These are phyloP conservation scores for Gossypium sturtianum DNA, from an alignment of 345 rosid species.

Conservation along the genomic window DNA sequence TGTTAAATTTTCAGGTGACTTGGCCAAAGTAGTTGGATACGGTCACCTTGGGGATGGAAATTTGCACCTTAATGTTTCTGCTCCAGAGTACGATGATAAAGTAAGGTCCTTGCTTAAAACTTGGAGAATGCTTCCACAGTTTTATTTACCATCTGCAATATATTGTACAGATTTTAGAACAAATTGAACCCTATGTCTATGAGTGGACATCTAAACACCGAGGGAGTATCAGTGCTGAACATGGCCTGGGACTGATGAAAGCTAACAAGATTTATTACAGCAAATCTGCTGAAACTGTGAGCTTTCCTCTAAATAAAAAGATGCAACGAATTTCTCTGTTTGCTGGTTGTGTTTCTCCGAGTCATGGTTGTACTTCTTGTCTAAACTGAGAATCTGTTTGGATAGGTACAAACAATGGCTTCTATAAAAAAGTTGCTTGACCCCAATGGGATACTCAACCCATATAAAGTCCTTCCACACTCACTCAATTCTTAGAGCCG, in stretches of 20 bases:
- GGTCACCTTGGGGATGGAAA: constrained; percentile 98
- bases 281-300: constrained; percentile 70
- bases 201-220: constrained; percentile 89
- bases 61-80: constrained; percentile 85
- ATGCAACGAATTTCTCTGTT: background rate
- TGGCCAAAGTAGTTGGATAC: constrained; percentile 69
- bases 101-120: constrained; percentile 28
- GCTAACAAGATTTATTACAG: constrained; percentile 77
- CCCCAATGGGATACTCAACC: constrained; percentile 78
- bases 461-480: constrained; percentile 79
- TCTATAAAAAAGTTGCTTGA: constrained; percentile 74
- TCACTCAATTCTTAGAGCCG: constrained; percentile 21
- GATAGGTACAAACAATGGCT: constrained; percentile 70
- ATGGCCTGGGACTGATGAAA: constrained; percentile 94
- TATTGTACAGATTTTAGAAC: constrained; percentile 67
- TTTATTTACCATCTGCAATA: background rate
- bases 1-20: constrained; percentile 41
- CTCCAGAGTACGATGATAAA: constrained; percentile 53
- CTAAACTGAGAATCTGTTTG: constrained; percentile 11
- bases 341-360: background rate
- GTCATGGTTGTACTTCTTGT: background rate
- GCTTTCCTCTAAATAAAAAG: constrained; percentile 17
- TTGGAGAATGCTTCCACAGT: background rate
- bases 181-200: constrained; percentile 82
- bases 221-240: constrained; percentile 97